A percentile compares a stretch with the other conserved stretches of the same genome.
Evolutionary conservation across 1,284 basidiomycete species (phyloP).

Genomic region (Irpex lacteus): DNA sequence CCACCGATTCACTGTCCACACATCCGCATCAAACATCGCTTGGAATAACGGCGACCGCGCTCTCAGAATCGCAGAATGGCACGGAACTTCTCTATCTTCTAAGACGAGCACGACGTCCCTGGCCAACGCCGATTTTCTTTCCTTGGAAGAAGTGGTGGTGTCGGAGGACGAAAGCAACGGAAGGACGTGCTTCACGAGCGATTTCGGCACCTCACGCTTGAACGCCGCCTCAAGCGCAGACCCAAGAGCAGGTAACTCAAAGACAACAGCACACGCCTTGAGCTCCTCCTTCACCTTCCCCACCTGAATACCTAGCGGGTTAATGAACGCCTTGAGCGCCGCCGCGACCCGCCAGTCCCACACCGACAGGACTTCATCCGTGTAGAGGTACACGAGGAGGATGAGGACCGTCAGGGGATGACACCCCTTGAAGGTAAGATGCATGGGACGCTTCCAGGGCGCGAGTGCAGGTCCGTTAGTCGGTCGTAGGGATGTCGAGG

Average conservation of each 20-base stretch:
- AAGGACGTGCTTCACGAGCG: slow-evolving; percentile 47
- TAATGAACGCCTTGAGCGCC: background rate
- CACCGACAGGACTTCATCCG: slow-evolving; percentile 74
- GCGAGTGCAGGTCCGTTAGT: background rate
- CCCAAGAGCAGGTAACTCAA: slow-evolving; percentile 54
- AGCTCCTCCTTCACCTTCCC: slow-evolving; percentile 63
- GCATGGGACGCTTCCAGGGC: slow-evolving; percentile 15
- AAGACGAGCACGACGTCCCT: slow-evolving; percentile 80
- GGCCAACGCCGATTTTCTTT: slow-evolving; percentile 24
- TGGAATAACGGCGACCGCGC: slow-evolving; percentile 86
- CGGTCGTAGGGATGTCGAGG: background rate
- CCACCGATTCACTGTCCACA: slow-evolving; percentile 75
- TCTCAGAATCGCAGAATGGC: slow-evolving; percentile 77
- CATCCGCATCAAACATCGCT: slow-evolving; percentile 81
- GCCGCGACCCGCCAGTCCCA: slow-evolving; percentile 80
- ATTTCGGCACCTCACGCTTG: slow-evolving; percentile 45
- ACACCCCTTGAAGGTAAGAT: slow-evolving; percentile 47
- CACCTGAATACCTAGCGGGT: slow-evolving; percentile 39
- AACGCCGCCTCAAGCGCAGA: slow-evolving; percentile 52
- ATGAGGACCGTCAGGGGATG: slow-evolving; percentile 72
- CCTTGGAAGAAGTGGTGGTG: slow-evolving; percentile 6
- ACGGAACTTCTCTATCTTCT: slow-evolving; percentile 64
- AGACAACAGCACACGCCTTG: slow-evolving; percentile 45
- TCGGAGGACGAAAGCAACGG: slow-evolving; percentile 14
- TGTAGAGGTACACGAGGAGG: slow-evolving; percentile 85